Evolutionary conservation across 2,329 filamentous ascomycete species (phyloP).

Genomic region (Pseudomassariella vexata): DNA sequence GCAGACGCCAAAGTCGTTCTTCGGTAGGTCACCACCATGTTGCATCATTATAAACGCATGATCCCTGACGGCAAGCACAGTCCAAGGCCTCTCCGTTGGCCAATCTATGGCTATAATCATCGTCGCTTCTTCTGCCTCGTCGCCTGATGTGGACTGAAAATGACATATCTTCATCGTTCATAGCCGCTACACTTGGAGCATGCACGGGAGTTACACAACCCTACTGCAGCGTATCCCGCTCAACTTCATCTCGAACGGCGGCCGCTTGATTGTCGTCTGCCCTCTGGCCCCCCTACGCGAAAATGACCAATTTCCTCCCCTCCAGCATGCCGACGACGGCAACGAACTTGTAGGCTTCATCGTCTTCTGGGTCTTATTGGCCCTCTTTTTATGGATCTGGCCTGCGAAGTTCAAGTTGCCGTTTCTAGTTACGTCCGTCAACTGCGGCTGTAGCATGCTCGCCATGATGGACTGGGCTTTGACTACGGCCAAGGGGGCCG

Average conservation of each 20-base stretch:
- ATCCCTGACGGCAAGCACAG: slow-evolving; percentile 6
- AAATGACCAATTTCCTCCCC: slow-evolving; percentile 38
- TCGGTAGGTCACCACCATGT: slow-evolving; percentile 24
- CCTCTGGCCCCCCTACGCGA: slow-evolving; percentile 36
- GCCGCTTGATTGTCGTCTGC: slow-evolving; percentile 26
- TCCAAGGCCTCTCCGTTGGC: slow-evolving; percentile 39
- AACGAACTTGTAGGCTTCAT: slow-evolving; percentile 43
- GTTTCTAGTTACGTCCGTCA: slow-evolving; percentile 35
- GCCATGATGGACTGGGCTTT: slow-evolving; percentile 43
- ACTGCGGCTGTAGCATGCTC: slow-evolving; percentile 39
- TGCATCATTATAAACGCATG: no score
- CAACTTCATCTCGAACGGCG: slow-evolving; percentile 44
- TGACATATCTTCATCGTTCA: slow-evolving; percentile 47
- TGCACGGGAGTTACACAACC: slow-evolving; percentile 41
- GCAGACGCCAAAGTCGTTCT: slow-evolving; percentile 40
- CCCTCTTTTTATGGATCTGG: slow-evolving; percentile 41
- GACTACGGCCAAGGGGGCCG: slow-evolving; percentile 34
- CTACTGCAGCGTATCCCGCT: slow-evolving; percentile 39
- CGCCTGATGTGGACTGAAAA: slow-evolving; percentile 38
- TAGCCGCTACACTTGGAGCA: slow-evolving; percentile 43
- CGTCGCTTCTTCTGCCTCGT: slow-evolving; percentile 38
- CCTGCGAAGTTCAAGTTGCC: slow-evolving; percentile 43
- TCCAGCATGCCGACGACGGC: slow-evolving; percentile 29
- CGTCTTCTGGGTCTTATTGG: slow-evolving; percentile 43
- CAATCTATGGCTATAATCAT: slow-evolving; percentile 43